A percentile compares a stretch with the other conserved stretches of the same genome.
These are phyloP conservation scores for Colletotrichum salicis DNA, from an alignment of 2,329 filamentous ascomycete genomes.

Conservation along the genomic window DNA sequence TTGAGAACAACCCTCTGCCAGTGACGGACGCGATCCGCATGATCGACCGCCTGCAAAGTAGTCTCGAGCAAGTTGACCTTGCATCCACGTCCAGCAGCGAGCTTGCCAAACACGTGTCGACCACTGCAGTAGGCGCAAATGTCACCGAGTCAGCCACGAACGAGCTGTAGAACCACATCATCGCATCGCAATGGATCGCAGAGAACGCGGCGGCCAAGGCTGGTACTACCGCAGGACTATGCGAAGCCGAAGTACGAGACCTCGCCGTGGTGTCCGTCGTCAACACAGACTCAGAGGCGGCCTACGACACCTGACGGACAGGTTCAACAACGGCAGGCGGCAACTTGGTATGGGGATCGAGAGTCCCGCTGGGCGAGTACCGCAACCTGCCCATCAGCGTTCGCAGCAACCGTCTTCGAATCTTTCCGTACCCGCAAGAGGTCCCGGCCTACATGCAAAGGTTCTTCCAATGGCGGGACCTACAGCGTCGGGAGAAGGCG, in stretches of 20 bases:
- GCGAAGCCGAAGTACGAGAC: slow-evolving; percentile 31
- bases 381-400: slow-evolving; percentile 36
- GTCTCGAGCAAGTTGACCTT: slow-evolving; percentile 14
- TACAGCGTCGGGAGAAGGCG: slow-evolving; percentile 25
- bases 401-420: slow-evolving; percentile 35
- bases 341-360: slow-evolving; percentile 31
- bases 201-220: slow-evolving; percentile 31
- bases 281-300: slow-evolving; percentile 30
- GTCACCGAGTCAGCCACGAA: not conserved
- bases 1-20: slow-evolving; percentile 37
- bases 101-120: slow-evolving; percentile 1
- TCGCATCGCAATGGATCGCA: slow-evolving; percentile 39
- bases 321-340: not conserved
- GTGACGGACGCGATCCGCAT: slow-evolving; percentile 29
- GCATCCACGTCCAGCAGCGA: slow-evolving; percentile 11
- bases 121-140: not conserved
- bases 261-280: slow-evolving; percentile 27
- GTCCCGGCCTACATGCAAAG: slow-evolving; percentile 32
- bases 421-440: slow-evolving; percentile 40
- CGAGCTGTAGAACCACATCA: slow-evolving; percentile 39
- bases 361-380: slow-evolving; percentile 34
- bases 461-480: slow-evolving; percentile 36
- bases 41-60: slow-evolving; percentile 12
- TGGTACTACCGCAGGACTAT: slow-evolving; percentile 35
- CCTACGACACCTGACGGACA: slow-evolving; percentile 17